Evolutionary conservation across 371 early-diverging fungal species (phyloP).

Genomic region (Smittium mucronatum): DNA sequence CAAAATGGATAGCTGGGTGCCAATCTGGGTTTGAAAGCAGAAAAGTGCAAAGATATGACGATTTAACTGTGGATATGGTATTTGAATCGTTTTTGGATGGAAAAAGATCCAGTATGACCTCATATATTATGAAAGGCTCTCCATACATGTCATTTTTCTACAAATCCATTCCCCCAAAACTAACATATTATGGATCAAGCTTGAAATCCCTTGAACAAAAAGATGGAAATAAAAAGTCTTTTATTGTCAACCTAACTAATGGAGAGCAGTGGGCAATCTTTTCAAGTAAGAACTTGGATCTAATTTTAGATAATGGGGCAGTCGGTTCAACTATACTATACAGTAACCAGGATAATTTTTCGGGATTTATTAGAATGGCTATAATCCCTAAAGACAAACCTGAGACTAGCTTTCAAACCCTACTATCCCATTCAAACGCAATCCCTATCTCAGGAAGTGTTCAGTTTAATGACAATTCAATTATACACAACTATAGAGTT

Average conservation of each 20-base stretch:
- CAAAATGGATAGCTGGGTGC: not conserved
- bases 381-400: not conserved
- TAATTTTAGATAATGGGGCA: not conserved
- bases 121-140: not conserved
- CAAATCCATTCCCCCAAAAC: not conserved
- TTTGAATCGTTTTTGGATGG: not conserved
- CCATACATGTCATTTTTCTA: not conserved
- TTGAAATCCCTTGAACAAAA: not conserved
- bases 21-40: not conserved
- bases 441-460: not conserved
- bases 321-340: not conserved
- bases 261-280: not conserved
- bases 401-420: not conserved
- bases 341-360: not conserved
- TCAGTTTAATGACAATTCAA: not conserved
- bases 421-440: not conserved
- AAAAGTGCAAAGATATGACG: conserved; percentile 4
- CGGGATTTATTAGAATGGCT: not conserved
- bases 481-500: not conserved
- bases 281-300: not conserved
- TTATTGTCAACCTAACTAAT: not conserved
- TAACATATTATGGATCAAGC: not conserved
- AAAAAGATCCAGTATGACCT: conserved; percentile 13
- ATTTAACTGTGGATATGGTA: conserved; percentile 6
- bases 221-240: not conserved